A percentile compares a stretch with the other conserved stretches of the same genome.
Conservation (phyloP, 495 filamentous ascomycete species). For the Hypoxylon perforatum region DNA sequence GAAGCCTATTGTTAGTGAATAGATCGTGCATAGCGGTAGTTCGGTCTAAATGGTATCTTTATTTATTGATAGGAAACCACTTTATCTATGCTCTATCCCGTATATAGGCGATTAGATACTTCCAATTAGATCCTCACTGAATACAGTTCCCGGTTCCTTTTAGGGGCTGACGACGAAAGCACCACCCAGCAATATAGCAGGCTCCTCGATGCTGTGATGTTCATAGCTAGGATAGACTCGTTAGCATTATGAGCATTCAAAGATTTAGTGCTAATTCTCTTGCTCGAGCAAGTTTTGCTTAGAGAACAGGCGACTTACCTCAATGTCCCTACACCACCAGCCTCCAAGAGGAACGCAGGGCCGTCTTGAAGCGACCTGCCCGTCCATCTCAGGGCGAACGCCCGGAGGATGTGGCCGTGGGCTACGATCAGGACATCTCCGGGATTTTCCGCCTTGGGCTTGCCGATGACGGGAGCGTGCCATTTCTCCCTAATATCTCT, state of each 20-base stretch:
- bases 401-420: slow-evolving; percentile 88
- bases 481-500: slow-evolving; percentile 72
- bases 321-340: slow-evolving; percentile 86
- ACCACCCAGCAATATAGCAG: slow-evolving; percentile 75
- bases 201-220: slow-evolving; percentile 72
- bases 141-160: background rate
- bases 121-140: background rate
- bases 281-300: background rate
- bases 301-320: slow-evolving; percentile 57
- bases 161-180: slow-evolving; percentile 65
- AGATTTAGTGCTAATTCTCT: background rate
- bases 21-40: no score
- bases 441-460: slow-evolving; percentile 51
- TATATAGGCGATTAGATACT: background rate
- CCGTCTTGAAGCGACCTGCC: slow-evolving; percentile 73
- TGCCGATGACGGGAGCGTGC: slow-evolving; percentile 63
- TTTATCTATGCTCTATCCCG: no score
- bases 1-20: no score
- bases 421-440: slow-evolving; percentile 73
- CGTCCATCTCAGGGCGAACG: slow-evolving; percentile 91
- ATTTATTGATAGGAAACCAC: no score
- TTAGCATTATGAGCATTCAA: slow-evolving; percentile 33
- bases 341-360: slow-evolving; percentile 77
- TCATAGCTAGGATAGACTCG: slow-evolving; percentile 63
- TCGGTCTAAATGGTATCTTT: no score